Evolutionary conservation across 169 alveolate genomes (phyloP).

Genomic region (Plasmodium coatneyi): DNA sequence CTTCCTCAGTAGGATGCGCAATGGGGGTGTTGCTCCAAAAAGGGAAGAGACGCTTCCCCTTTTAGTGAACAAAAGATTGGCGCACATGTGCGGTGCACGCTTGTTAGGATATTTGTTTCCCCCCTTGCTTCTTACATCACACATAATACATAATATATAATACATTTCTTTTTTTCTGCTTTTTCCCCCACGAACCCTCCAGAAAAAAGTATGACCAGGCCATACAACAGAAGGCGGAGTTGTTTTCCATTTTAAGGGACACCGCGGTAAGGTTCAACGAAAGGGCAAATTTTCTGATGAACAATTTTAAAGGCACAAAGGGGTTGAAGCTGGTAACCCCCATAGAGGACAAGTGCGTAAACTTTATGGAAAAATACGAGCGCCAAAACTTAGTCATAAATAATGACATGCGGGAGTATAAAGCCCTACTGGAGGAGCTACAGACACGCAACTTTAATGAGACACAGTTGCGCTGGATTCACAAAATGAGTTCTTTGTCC

Average conservation of each 20-base stretch:
- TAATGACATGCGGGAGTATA: constrained; percentile 38
- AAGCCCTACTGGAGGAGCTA: constrained; percentile 24
- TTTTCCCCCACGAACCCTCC: neutral
- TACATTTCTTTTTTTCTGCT: neutral
- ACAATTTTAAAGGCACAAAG: constrained; percentile 38
- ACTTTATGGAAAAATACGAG: constrained; percentile 31
- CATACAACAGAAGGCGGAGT: constrained; percentile 16
- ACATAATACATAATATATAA: neutral
- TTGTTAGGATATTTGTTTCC: neutral
- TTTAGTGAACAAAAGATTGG: neutral
- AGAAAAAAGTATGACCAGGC: constrained; percentile 36
- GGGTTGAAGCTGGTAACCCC: constrained; percentile 33
- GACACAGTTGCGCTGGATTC: constrained; percentile 47
- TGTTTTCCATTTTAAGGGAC: constrained; percentile 22
- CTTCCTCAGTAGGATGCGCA: neutral
- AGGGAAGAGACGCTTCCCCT: neutral
- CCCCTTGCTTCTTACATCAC: neutral
- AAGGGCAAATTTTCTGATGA: constrained; percentile 18
- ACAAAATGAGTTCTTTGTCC: constrained; percentile 59
- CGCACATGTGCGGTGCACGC: neutral
- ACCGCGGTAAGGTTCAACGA: constrained; percentile 47
- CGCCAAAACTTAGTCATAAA: neutral
- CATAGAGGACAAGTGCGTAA: constrained; percentile 6
- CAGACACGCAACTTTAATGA: constrained; percentile 32
- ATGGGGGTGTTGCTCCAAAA: neutral